Evolutionary conservation across 495 filamentous ascomycete genomes (phyloP), one percentile per base, ranked within the genome.

Genomic region (Cudoniella acicularis): DNA sequence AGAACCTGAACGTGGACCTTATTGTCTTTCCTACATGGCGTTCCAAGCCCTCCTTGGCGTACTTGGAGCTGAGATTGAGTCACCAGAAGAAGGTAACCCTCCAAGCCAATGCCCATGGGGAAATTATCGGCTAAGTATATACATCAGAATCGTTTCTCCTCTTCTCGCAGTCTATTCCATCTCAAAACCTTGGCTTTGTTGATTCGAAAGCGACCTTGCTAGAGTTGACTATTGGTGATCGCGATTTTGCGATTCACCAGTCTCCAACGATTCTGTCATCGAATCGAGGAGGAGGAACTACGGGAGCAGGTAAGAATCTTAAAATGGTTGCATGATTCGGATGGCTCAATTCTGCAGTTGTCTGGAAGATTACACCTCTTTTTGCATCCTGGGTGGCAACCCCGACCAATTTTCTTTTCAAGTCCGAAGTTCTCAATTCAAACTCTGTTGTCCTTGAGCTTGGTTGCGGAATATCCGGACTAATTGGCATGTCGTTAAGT

Each of bases 341-440:
- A 25, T 22, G 10, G 4, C 22, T 25, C 26, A 36, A 56, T 36
- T 23, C n/a, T 51, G 20, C 54, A 88, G 90, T 93, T 18, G 75
- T 95, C 16, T 98, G 94, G 94, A 94, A 90, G 75, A 88, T 96
- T 66, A 96, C 92, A 2, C 91, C 94, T 20, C 74, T 83, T 52
- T 85, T 98, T 68, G 89, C 94, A 11, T 77, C 85, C 67, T 98
- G 92, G 91, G 75, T 97, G 36, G 75, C 81, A 23, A 75, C 78
- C 10, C 64, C 76, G n/a, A 65, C 69, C 24, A 92, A 91, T 69
- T 68, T 83, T 0, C 80, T 97, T 43, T 88, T 86, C 75, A 66
- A 70, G 1, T 62, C 77, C 54, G 70, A 71, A n/a, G 54, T 87
- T 43, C 76, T 94, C 17, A 69, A 74, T 36, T 48, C 75, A 0